These are phyloP conservation scores for Hypoxylon crocopeplum DNA, from an alignment of 495 filamentous ascomycete genomes.

Conservation along the genomic window DNA sequence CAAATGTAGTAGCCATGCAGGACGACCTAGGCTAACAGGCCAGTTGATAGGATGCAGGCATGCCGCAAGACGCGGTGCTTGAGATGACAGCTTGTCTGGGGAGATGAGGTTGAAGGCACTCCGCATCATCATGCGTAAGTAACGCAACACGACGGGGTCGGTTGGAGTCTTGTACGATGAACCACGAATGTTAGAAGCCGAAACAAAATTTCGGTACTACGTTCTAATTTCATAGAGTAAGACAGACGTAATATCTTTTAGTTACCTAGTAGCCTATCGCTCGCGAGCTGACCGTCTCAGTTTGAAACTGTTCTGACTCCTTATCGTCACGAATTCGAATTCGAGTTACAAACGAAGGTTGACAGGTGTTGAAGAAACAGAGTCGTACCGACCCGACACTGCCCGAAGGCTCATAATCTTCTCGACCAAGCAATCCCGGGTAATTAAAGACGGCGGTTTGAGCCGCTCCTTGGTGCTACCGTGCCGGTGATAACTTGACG, in stretches of 20 bases:
- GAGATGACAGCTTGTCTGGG: slow-evolving; percentile 16
- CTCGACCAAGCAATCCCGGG: slow-evolving; percentile 12
- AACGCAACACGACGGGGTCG: slow-evolving; percentile 8
- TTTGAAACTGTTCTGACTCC: background rate
- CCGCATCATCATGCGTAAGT: slow-evolving; percentile 5
- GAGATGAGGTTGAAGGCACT: slow-evolving; percentile 13
- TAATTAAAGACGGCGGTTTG: slow-evolving; percentile 6
- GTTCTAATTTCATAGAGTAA: slow-evolving; percentile 22
- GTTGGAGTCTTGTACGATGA: slow-evolving; percentile 7
- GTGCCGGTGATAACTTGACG: slow-evolving; percentile 13
- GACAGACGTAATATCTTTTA: background rate
- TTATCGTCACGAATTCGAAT: background rate
- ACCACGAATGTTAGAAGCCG: slow-evolving; percentile 5
- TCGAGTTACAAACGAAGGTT: too few relatives aligned
- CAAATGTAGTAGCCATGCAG: background rate
- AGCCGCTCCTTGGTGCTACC: slow-evolving; percentile 3
- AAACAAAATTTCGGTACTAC: slow-evolving; percentile 11
- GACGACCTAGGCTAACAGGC: too few relatives aligned
- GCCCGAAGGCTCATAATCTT: background rate
- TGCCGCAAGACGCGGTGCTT: slow-evolving; percentile 10
- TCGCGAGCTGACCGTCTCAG: background rate
- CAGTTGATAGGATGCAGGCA: slow-evolving; percentile 19
- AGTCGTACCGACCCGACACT: background rate
- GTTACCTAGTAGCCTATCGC: background rate
- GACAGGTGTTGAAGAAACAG: background rate